phyloP scores from a whole-genome alignment of 208 protist genomes.

The Crithidia sp. region DNA sequence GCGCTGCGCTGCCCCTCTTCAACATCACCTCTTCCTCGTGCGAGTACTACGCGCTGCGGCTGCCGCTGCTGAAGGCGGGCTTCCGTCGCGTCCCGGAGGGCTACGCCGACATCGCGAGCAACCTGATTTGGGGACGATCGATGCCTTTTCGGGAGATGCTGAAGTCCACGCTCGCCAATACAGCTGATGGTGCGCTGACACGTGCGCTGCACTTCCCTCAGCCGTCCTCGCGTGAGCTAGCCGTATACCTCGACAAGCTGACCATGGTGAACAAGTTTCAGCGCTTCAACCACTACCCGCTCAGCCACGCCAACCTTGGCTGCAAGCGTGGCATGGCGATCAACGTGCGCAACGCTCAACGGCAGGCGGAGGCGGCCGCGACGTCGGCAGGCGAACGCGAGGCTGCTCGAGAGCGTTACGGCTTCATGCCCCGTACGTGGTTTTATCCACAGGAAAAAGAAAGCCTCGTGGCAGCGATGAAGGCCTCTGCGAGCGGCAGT shows the following conservation, averaged over 20 bases:
- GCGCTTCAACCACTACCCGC: constrained; percentile 90
- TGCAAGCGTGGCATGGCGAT: constrained; percentile 86
- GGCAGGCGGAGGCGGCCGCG: constrained; percentile 6
- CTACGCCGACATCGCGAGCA: constrained; percentile 40
- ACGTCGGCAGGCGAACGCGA: constrained; percentile 7
- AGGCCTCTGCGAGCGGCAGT: constrained; percentile 24
- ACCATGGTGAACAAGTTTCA: constrained; percentile 40
- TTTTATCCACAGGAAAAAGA: constrained; percentile 79
- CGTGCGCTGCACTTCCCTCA: constrained; percentile 16
- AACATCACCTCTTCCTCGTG: constrained; percentile 77
- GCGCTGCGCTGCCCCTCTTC: constrained; percentile 74
- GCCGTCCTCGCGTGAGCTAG: constrained; percentile 16
- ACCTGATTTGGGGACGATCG: constrained; percentile 80
- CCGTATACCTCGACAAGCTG: constrained; percentile 17
- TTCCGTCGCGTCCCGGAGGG: constrained; percentile 63
- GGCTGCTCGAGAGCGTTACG: constrained; percentile 34
- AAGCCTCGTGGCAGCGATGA: constrained; percentile 46
- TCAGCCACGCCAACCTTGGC: constrained; percentile 78
- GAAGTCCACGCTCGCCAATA: neutral
- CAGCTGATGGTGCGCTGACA: constrained; percentile 2
- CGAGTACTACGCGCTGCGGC: constrained; percentile 97
- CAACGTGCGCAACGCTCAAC: constrained; percentile 42
- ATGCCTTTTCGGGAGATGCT: constrained; percentile 50
- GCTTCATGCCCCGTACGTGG: constrained; percentile 83
- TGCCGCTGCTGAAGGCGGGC: constrained; percentile 87